These are phyloP conservation scores for Carex arenaria DNA, from an alignment of 202 grass and related monocot genomes.

Conservation along the genomic window DNA sequence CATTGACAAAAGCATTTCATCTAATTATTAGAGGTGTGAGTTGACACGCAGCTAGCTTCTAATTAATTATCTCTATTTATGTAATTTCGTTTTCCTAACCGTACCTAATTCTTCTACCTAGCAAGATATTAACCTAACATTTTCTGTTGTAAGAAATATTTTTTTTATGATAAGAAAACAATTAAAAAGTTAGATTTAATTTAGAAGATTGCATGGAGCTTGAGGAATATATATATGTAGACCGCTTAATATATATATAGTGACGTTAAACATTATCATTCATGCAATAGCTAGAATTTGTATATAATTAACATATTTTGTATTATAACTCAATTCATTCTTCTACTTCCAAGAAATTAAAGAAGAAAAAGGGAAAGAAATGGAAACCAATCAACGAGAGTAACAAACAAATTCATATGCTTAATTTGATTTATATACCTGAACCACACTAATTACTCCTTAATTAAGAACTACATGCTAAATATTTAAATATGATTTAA, in stretches of 20 bases:
- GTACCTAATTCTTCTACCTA: neutral
- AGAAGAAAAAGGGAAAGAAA: neutral
- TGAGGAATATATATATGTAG: neutral
- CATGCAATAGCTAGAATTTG: neutral
- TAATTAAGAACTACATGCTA: neutral
- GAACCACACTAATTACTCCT: neutral
- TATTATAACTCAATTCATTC: neutral
- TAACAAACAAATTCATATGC: neutral
- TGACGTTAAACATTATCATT: neutral
- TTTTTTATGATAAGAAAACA: neutral
- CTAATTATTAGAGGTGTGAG: constrained; percentile 1
- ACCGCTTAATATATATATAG: neutral
- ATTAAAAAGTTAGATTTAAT: neutral
- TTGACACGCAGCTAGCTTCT: constrained; percentile 5
- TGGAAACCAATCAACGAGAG: neutral
- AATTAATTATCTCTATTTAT: neutral
- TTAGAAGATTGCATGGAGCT: neutral
- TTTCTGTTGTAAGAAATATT: neutral
- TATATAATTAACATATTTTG: neutral
- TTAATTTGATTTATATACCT: neutral
- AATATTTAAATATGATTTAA: neutral
- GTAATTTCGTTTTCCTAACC: constrained; percentile 3
- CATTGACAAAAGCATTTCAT: constrained; percentile 16
- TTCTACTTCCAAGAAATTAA: neutral
- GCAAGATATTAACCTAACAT: neutral